Percentiles rank a stretch among this genome's conserved stretches.
Evolutionary conservation across 2,329 filamentous ascomycete species (phyloP).

Genomic region (Colletotrichum chrysophilum): DNA sequence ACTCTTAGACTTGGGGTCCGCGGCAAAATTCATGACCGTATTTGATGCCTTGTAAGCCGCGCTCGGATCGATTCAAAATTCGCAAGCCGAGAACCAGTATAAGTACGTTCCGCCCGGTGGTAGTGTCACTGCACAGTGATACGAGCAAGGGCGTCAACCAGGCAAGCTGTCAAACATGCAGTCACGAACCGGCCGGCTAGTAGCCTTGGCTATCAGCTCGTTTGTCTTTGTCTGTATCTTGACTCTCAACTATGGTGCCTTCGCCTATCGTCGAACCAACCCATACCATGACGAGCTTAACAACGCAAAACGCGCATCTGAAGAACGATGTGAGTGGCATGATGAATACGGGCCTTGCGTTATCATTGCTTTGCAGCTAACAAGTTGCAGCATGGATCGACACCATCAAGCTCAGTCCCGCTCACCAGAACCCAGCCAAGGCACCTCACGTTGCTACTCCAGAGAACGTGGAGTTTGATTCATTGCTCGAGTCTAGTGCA

Average conservation of each 20-base stretch:
- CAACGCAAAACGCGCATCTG: neutral
- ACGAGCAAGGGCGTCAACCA: neutral
- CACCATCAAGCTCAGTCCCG: neutral
- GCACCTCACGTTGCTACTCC: neutral
- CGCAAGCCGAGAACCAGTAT: neutral
- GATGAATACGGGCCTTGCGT: rapidly evolving
- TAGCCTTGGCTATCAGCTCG: neutral
- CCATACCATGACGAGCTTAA: neutral
- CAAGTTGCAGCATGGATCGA: neutral
- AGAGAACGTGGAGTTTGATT: neutral
- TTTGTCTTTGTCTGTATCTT: neutral
- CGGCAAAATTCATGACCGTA: neutral
- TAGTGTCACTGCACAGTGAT: neutral
- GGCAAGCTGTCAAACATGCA: neutral
- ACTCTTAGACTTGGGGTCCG: neutral
- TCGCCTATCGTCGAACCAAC: neutral
- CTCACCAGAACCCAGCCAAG: neutral
- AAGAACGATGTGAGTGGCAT: neutral
- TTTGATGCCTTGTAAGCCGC: neutral
- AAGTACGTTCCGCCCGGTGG: neutral
- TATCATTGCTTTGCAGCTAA: neutral
- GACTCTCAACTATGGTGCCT: neutral
- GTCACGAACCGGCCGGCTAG: neutral
- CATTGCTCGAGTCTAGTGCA: neutral
- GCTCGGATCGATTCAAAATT: neutral